A percentile compares a stretch with the other conserved stretches of the same genome.
phyloP scores from a whole-genome alignment of 768 basidiomycete genomes.

The Lactifluus rugatus region DNA sequence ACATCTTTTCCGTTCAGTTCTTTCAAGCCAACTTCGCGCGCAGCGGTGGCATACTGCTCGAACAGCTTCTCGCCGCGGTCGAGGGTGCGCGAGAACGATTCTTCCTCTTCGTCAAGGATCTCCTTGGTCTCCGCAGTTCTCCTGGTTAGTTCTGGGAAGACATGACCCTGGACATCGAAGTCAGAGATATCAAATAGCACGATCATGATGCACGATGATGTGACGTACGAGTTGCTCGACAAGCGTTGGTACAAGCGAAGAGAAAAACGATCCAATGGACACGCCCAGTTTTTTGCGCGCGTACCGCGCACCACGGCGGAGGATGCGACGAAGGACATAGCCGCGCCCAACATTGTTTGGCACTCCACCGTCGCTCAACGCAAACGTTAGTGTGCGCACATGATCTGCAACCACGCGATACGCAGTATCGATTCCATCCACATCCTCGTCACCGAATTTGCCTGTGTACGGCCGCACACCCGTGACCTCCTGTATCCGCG shows the following conservation, averaged over 20 bases:
- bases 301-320: conserved; percentile 90
- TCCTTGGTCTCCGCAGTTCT: conserved; percentile 79
- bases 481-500: conserved; percentile 77
- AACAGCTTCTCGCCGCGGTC: conserved; percentile 96
- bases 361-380: conserved; percentile 91
- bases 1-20: conserved; percentile 86
- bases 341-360: conserved; percentile 95
- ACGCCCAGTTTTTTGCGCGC: conserved; percentile 92
- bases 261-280: conserved; percentile 91
- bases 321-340: conserved; percentile 90
- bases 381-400: conserved; percentile 89
- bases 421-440: conserved; percentile 92
- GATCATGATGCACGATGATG: neutral
- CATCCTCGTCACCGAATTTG: conserved; percentile 90
- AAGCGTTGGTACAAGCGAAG: conserved; percentile 80
- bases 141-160: conserved; percentile 90
- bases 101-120: conserved; percentile 95
- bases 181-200: neutral
- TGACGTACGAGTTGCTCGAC: conserved; percentile 74
- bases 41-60: conserved; percentile 69
- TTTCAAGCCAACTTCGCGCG: conserved; percentile 49
- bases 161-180: conserved; percentile 45
- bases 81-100: conserved; percentile 93
- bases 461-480: conserved; percentile 83
- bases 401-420: conserved; percentile 98